A percentile compares a stretch with the other conserved stretches of the same genome.
These are phyloP conservation scores for Kalanchoe fedtschenkoi DNA, from an alignment of 164 flowering plant species.

Conservation along the genomic window DNA sequence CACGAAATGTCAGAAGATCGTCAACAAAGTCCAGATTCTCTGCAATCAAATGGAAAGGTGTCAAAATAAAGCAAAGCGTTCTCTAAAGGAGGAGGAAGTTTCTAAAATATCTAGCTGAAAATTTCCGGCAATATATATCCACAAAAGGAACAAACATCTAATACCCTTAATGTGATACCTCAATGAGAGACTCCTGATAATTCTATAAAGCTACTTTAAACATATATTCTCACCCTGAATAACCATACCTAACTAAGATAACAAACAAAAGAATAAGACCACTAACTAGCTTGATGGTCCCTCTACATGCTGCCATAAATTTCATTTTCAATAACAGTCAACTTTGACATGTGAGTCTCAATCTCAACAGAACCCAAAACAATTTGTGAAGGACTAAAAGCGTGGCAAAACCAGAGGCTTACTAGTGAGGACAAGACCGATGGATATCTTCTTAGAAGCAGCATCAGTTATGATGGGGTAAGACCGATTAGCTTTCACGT, in stretches of 20 bases:
- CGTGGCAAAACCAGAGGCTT: constrained; percentile 21
- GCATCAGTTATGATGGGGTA: constrained; percentile 41
- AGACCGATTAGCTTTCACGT: constrained; percentile 22
- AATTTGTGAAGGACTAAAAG: too few species aligned
- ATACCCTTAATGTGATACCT: too few species aligned
- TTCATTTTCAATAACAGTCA: too few species aligned
- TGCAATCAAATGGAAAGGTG: constrained; percentile 16
- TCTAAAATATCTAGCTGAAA: background rate
- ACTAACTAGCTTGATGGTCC: too few species aligned
- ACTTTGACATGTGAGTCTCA: too few species aligned
- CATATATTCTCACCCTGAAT: too few species aligned
- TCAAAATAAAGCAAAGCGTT: background rate
- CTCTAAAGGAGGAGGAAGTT: background rate
- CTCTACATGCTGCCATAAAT: too few species aligned
- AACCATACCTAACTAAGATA: too few species aligned
- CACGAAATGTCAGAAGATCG: constrained; percentile 73
- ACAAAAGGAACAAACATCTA: background rate
- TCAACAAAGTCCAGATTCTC: constrained; percentile 90
- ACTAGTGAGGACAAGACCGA: constrained; percentile 68
- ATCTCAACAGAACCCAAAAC: too few species aligned
- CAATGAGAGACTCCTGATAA: too few species aligned
- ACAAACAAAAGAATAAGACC: too few species aligned
- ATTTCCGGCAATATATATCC: background rate
- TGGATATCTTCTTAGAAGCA: constrained; percentile 35
- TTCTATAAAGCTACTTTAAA: too few species aligned